Evolutionary conservation across 352 stramenopile species (phyloP), one percentile per base, ranked within the genome.

Genomic region (Phytopythium boreale): DNA sequence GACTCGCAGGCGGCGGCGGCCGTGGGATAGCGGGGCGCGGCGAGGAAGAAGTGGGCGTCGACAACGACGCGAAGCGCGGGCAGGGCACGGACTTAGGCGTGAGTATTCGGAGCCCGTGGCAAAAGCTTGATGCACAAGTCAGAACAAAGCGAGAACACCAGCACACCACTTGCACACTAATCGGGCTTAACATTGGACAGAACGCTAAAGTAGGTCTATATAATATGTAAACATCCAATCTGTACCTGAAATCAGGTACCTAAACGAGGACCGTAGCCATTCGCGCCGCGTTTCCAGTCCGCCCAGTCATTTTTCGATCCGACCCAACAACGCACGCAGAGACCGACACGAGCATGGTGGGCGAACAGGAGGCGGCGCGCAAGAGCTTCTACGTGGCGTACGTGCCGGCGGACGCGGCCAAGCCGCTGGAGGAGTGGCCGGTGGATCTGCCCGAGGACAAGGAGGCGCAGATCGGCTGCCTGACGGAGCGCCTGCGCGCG

Each of bases 351-450:
- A 61, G 24, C 44, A 89, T 90, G 83, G 78, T 85, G 81, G 81
- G 78, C 41, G 75, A 87, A 70, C 56, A 69, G 20, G 74, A 84
- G 61, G 47, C 68, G 15, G 67, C 72, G 64, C 74, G 71, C 43
- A 71, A 79, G 62, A 87, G 76, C 65, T 95, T 93, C 68, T 89
- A 64, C 65, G 75, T 93, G 56, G 87, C 93, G 49, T 86, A 77
- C 60, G 70, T 95, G 36, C 87, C 87, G 2, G 68, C 77, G 44
- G 77, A 90, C 67, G 79, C 77, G 39, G 34, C 29, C 29, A 71
- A 77, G 53, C 63, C 76, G 61, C 74, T 93, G n/a, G 81, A 90
- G 59, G 83, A 95, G 62, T 95, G 87, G 87, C 29, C 63, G 0
- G 63, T 95, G n/a, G 69, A 67, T 31, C 70, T 95, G 20, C 84